Conservation (phyloP, 2,329 filamentous ascomycete species). For the Helotiales sp. region DNA sequence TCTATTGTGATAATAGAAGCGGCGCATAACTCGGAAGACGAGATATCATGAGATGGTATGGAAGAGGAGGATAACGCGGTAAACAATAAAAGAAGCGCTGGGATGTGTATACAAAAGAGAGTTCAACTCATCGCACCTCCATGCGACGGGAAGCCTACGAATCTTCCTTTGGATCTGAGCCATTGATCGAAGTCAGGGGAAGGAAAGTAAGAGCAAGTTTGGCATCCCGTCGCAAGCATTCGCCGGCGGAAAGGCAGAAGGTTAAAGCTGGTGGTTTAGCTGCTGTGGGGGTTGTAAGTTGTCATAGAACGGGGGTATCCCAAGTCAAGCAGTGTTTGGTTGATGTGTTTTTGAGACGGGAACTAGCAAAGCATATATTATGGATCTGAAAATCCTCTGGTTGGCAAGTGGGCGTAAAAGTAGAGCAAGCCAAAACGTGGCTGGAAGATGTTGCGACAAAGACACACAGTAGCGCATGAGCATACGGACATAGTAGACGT, state of each 20-base stretch:
- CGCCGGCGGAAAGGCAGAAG: neutral
- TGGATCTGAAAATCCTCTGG: too few species aligned
- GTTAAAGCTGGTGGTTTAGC: neutral
- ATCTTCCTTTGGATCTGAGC: neutral
- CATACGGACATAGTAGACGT: too few species aligned
- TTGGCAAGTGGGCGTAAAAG: too few species aligned
- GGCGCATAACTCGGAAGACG: neutral
- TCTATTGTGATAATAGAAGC: neutral
- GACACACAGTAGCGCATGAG: too few species aligned
- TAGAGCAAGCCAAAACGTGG: too few species aligned
- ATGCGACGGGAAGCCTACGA: too few species aligned
- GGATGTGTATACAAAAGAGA: neutral
- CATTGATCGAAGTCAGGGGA: neutral
- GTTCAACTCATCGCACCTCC: neutral
- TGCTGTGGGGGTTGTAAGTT: neutral
- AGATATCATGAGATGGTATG: neutral
- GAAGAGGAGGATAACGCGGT: neutral
- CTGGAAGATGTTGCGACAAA: too few species aligned
- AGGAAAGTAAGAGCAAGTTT: neutral
- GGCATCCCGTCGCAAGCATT: neutral
- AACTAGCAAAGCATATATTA: neutral
- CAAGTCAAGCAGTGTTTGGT: neutral
- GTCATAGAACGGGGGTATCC: neutral
- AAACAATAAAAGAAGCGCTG: neutral
- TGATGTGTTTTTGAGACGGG: neutral